Evolutionary conservation across 306 rosid genomes (phyloP), one percentile per base, ranked within the genome.

Genomic region (Prunus padus): DNA sequence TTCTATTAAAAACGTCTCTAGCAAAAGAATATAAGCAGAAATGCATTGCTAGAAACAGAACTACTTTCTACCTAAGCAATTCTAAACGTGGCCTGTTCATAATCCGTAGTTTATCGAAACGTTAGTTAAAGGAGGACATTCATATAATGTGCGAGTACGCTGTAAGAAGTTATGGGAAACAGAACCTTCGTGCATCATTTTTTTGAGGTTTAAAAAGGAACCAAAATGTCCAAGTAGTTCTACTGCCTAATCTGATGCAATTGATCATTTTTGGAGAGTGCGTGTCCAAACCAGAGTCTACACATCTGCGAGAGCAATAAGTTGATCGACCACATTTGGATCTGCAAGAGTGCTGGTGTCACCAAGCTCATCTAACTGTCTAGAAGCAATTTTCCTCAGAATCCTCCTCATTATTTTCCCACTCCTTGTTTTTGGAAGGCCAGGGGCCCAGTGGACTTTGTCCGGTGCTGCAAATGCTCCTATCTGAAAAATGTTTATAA

Each of bases 391-490:
- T 87, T 96, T 96, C 49, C 99, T 83, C 59, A 96, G 86, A 87
- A 92, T 90, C 78, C 99, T 90, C 76, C 99, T 88, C 98, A 96
- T 96, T 81, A 96, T 96, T 88, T 96, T 96, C 74, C 99, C 99
- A 33, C 98, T 96, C 84, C 98, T 96, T 13, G 99, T 95, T 87
- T 96, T 96, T 9, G 99, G 99, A 71, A 96, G 99, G 80, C 93
- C 91, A 54, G 98, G 99, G 1, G 98, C 99, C 99, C 99, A 96
- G 76, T 96, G 99, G 77, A 96, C 92, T 85, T 80, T 89, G 82
- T 96, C 98, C 0, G 99, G 99, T 76, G 99, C 96, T 31, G 99
- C 98, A 84, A 96, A 96, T 16, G 98, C 98, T 82, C 99, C 99
- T 46, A 96, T 96, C 98, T 96, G 96, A 82, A 86, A 92, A 55